phyloP scores from a whole-genome alignment of 768 basidiomycete genomes.

The Tephrocybe sp. region DNA sequence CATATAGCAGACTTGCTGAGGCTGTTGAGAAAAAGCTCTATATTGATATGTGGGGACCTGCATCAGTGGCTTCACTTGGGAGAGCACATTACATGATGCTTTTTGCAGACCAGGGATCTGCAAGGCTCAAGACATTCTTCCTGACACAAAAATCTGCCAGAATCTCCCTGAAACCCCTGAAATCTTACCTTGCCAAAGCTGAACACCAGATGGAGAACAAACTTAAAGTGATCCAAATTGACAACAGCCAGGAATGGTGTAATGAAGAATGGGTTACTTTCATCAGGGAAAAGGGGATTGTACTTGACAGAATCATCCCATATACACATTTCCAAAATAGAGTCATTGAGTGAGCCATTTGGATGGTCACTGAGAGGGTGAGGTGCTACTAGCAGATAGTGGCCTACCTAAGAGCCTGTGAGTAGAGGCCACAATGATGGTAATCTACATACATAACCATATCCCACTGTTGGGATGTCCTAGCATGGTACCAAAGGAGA shows the following conservation, averaged over 20 bases:
- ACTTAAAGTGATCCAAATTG: background rate
- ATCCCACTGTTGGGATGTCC: background rate
- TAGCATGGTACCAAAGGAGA: background rate
- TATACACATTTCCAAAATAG: no score
- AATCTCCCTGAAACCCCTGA: no score
- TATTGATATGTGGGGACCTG: no score
- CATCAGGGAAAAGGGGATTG: background rate
- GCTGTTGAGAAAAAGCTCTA: background rate
- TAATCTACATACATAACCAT: background rate
- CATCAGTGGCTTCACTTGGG: no score
- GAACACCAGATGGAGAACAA: background rate
- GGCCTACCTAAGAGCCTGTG: background rate
- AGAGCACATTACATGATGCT: no score
- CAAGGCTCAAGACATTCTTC: no score
- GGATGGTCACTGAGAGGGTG: background rate
- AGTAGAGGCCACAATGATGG: background rate
- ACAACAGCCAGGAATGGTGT: background rate
- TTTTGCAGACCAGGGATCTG: no score
- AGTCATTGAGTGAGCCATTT: no score
- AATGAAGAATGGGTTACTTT: background rate
- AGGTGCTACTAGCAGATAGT: background rate
- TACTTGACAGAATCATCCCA: no score
- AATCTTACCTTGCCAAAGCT: background rate
- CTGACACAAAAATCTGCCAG: no score
- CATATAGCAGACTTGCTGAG: slow-evolving; percentile 17